Base-by-base conservation (phyloP, 768 basidiomycete species). In the Rhodotorula paludigena region DNA sequence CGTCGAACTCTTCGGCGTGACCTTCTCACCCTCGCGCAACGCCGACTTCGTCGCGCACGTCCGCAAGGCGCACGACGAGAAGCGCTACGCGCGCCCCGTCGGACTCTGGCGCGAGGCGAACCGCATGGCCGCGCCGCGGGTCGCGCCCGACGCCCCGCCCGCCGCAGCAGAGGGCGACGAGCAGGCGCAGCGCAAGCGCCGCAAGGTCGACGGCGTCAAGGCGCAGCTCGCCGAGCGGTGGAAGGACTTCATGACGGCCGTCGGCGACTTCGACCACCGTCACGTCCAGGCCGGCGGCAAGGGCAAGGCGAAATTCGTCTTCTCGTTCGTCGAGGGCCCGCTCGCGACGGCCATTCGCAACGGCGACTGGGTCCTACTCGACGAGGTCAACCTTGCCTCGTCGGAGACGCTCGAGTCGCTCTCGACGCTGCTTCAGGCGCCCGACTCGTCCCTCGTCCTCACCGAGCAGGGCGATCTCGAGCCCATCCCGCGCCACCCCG, bases 371-470 rank as follows among this genome's bases (percentile, higher is more conserved):
- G 83, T 98, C 44, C 82, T 99, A 30, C 85, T 99, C 10, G 96
- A 99, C 73, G 96, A 98, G 78, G 87, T 98, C 76, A 99, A 99
- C 76, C 81, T 99, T 33, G 92, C 94, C 3, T 91, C 88, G 65
- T 81, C 92, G 33, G 96, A 98, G 78, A 97, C 94, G 0, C 82
- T 98, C 57, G 96, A 98, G 78, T 91, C 89, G 63, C 85, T 99
- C 53, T 86, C 92, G 10, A 84, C 86, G n/a, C 82, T 99, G 14
- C 83, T 98, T 25, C 88, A 89, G 68, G 84, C 87, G n/a, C 84
- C 91, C 2, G 85, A 84, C 14, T 85, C 90, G 0, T 98, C 94
- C 1, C 87, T 99, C 72, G 90, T 92, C 0, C 81, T 99, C 63
- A 92, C 92, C 0, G 96, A 98, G 76, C 86, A 92, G 77, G 94